phyloP scores from a whole-genome alignment of 345 rosid genomes.

The Eucalyptus paniculata region DNA sequence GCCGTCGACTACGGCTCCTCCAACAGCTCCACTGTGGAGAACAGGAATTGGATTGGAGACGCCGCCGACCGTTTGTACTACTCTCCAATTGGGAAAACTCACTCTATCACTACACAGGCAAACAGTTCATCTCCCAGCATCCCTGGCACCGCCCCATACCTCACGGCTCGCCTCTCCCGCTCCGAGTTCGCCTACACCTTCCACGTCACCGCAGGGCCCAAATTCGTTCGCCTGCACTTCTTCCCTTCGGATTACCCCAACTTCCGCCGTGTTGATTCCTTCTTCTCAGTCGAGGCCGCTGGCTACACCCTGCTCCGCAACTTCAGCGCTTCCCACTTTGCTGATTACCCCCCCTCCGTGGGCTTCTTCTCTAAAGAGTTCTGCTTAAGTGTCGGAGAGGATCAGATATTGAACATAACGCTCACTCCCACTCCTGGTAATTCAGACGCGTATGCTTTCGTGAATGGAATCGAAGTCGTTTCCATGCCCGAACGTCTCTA shows the following conservation, averaged over 20 bases:
- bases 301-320: slow-evolving; percentile 1
- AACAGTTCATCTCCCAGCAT: neutral
- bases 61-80: neutral
- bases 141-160: neutral
- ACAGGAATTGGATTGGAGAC: slow-evolving; percentile 9
- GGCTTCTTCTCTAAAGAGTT: neutral
- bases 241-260: neutral
- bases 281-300: slow-evolving; percentile 3
- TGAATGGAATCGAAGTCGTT: slow-evolving; percentile 25
- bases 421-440: slow-evolving; percentile 5
- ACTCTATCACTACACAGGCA: neutral
- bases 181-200: slow-evolving; percentile 14
- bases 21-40: neutral
- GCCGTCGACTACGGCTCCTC: neutral
- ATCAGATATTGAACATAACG: slow-evolving; percentile 4
- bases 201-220: slow-evolving; percentile 9
- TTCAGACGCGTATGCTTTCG: slow-evolving; percentile 7
- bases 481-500: slow-evolving; percentile 17
- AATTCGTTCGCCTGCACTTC: slow-evolving; percentile 15
- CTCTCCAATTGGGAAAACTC: neutral
- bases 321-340: slow-evolving; percentile 9
- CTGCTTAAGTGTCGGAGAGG: neutral
- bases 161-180: neutral
- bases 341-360: neutral
- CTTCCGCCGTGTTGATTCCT: neutral